Base-by-base conservation (phyloP, 2,329 filamentous ascomycete species). In the Penicillium sp. region DNA sequence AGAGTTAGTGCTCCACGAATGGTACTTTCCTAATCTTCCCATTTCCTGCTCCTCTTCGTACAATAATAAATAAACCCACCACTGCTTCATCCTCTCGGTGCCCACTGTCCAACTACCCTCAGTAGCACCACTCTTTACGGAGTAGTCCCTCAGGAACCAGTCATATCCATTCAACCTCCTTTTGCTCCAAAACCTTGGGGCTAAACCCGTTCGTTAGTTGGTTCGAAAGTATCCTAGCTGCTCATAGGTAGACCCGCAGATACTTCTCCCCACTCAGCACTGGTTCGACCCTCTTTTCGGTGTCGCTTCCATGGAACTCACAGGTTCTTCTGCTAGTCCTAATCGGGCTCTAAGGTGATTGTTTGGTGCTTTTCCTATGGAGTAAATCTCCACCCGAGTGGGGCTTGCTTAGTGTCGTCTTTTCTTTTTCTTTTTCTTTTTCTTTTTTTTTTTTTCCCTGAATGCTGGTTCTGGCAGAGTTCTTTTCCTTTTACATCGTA, bases 121-220 rank as follows among this genome's bases (percentile, higher is more conserved):
- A 35, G 10, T 35, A 35, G 6, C n/a, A n/a, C 6, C 11, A 33
- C 30, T 33, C 30, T 22, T 22, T 22, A 22, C 19, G 19, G 30
- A 33, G 10, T 19, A 22, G 19, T 22, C 19, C 40, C 2, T 6
- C 40, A 43, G 19, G 11, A 43, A 28, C 25, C 26, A 33, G 48
- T 35, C 11, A 51, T 33, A 26, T 35, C 48, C 28, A 33, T 22
- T 3, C 33, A 16, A 25, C 26, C 26, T 28, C n/a, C 6, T 45
- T 16, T 22, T 30, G 26, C 38, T 30, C 14, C 11, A 30, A 19
- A 6, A 4, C 48, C 43, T 43, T 45, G 45, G 52, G n/a, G 33
- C 58, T 56, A 60, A 51, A 48, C 61, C 59, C 59, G 52, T 58
- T 63, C 49, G 58, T 48, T 54, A 43, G 35, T 33, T 46, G 55